Base-by-base conservation (phyloP, 176 grass and related monocot genomes). In the Musa troglodytarum region DNA sequence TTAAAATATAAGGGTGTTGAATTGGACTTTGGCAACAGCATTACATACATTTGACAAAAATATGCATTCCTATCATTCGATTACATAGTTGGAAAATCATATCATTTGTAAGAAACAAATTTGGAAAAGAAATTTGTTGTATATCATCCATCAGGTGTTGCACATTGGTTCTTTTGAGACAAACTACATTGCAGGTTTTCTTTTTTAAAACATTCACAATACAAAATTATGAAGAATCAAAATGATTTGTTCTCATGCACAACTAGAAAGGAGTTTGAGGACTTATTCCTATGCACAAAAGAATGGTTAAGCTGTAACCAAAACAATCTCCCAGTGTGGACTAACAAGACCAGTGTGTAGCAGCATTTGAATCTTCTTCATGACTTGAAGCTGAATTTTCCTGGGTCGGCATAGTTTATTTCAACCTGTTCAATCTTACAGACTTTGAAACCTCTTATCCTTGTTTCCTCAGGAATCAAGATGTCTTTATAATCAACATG, bases 401-500 rank as follows among this genome's bases (percentile, higher is more conserved):
- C 83, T 7, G 77, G 49, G 55, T 96, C 82, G 0, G 63, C 73
- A 63, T 91, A 84, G 24, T 80, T 89, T 63, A 85, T 25, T 61
- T 98, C 86, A 54, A 91, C 54, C 70, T 98, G 95, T 52, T 98
- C 90, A 1, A 84, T 21, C 79, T 93, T 94, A 29, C 86, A 80
- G 0, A 98, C 84, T 80, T 87, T 98, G 71, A 98, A 98, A 24
- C 95, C 95, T 8, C 90, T 83, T 59, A 89, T 98, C 72, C 84
- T 83, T 1, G 79, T 89, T 81, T 91, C 88, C 85, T 98, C 86
- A 57, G 87, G 87, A 77, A 91, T 69, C 0, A 82, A 91, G 21
- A n/a, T 71, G 43, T 98, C 88, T 79, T 84, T 98, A 80, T 91
- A 85, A 22, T 98, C 82, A 0, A 87, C 86, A 20, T 84, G 84